Percentiles rank a stretch among this genome's conserved stretches.
Conservation (phyloP, 1,139 yeast species). For the Kluyveromyces sp. region DNA sequence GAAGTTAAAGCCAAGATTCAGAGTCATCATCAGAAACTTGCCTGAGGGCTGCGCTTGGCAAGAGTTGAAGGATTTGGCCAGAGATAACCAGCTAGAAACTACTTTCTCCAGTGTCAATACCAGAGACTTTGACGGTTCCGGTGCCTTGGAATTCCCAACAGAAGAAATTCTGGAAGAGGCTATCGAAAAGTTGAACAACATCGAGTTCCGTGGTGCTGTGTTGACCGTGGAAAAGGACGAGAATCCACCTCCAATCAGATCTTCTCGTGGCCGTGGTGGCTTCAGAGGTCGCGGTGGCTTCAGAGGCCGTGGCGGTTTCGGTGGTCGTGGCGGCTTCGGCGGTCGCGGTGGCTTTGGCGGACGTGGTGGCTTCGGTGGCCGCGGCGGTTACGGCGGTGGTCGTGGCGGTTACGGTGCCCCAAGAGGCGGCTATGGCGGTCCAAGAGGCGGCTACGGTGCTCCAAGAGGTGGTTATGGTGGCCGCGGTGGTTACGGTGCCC, state of each 20-base stretch:
- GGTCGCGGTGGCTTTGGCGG: constrained; percentile 30
- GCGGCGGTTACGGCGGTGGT: constrained; percentile 32
- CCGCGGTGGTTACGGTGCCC: constrained; percentile 28
- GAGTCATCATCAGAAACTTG: constrained; percentile 60
- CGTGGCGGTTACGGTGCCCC: constrained; percentile 34
- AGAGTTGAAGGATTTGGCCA: constrained; percentile 72
- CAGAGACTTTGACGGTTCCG: constrained; percentile 62
- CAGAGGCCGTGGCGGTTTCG: constrained; percentile 29
- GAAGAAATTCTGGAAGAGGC: constrained; percentile 71
- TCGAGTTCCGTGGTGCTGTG: constrained; percentile 61
- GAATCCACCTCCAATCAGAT: constrained; percentile 65
- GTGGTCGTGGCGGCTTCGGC: constrained; percentile 29
- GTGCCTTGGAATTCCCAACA: constrained; percentile 71
- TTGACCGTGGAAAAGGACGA: constrained; percentile 74
- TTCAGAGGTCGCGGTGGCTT: constrained; percentile 39
- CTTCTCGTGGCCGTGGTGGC: constrained; percentile 41
- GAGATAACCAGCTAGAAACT: constrained; percentile 61
- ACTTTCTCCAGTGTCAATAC: constrained; percentile 65
- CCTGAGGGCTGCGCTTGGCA: constrained; percentile 81
- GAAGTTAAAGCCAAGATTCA: constrained; percentile 61
- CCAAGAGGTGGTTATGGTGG: constrained; percentile 14
- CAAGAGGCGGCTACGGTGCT: constrained; percentile 28
- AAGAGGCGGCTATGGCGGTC: constrained; percentile 28
- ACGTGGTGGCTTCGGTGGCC: constrained; percentile 27
- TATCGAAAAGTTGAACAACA: constrained; percentile 59